phyloP scores from a whole-genome alignment of 2,329 filamentous ascomycete species.

The Microcyclospora tardicrescens region DNA sequence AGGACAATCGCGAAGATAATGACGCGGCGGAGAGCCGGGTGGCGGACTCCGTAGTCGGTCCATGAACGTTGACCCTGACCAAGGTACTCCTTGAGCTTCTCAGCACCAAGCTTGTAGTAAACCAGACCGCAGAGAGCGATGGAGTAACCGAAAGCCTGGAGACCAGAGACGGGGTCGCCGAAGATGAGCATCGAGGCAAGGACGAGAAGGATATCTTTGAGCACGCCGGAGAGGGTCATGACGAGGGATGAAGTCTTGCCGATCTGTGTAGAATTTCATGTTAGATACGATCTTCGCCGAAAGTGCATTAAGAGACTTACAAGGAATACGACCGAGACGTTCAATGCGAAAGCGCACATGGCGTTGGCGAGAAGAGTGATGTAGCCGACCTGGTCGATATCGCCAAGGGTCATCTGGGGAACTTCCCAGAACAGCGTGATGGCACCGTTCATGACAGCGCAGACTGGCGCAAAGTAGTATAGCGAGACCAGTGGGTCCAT shows the following conservation, averaged over 20 bases:
- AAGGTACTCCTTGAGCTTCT: slow-evolving; percentile 70
- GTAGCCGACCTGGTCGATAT: slow-evolving; percentile 61
- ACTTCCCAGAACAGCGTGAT: slow-evolving; percentile 64
- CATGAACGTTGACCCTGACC: slow-evolving; percentile 61
- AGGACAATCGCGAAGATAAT: slow-evolving; percentile 53
- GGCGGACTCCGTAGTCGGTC: slow-evolving; percentile 71
- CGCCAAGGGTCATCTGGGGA: slow-evolving; percentile 52
- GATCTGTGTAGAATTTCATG: slow-evolving; percentile 42
- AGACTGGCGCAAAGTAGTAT: slow-evolving; percentile 81
- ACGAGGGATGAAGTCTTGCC: slow-evolving; percentile 79
- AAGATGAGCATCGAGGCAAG: slow-evolving; percentile 69
- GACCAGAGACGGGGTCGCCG: slow-evolving; percentile 57
- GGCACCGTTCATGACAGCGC: slow-evolving; percentile 66
- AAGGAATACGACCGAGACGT: slow-evolving; percentile 75
- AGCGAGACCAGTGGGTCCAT: slow-evolving; percentile 83
- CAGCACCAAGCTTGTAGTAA: slow-evolving; percentile 75
- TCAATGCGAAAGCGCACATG: slow-evolving; percentile 64
- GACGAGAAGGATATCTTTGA: slow-evolving; percentile 79
- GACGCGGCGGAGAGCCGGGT: slow-evolving; percentile 66
- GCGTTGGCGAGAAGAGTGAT: slow-evolving; percentile 64
- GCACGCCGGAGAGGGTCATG: slow-evolving; percentile 73
- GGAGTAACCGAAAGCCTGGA: slow-evolving; percentile 74
- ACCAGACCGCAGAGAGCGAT: slow-evolving; percentile 68
- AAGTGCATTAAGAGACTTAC: slow-evolving; percentile 38
- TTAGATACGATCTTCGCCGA: slow-evolving; percentile 4